Evolutionary conservation across 441 rosid species (phyloP), one percentile per base, ranked within the genome.

Genomic region (Aleurites moluccanus): DNA sequence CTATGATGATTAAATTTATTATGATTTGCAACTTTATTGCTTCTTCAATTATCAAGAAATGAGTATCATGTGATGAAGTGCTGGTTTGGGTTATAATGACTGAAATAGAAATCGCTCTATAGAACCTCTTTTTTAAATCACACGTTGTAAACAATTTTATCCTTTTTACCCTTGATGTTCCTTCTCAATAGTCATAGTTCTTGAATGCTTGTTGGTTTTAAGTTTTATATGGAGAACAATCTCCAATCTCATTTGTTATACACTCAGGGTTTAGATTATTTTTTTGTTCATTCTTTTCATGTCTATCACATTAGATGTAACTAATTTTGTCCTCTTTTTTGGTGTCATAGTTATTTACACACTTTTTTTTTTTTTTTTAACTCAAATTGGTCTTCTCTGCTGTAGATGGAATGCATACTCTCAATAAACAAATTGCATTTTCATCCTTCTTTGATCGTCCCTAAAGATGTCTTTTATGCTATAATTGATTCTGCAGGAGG

Each of bases 401-500:
- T 62, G 3, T 6, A 5, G 20, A 27, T 11, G 0, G 53, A 44
- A 67, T 7, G 21, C 4, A 18, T 16, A 1, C 20, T 38, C 27
- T 42, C 23, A 40, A 38, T 40, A 27, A 71, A 27, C 74, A 38
- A 55, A 28, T 8, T 20, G 47, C 10, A 15, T 6, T 52, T 45
- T 25, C n/a, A n/a, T n/a, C 64, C 14, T 38, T 27, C 75, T 27
- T 73, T 25, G 47, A 63, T 20, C n/a, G 2, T 10, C 52, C 30
- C n/a, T 23, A 2, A 33, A n/a, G 47, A 20, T n/a, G 16, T 20
- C 49, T 69, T 6, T 49, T 16, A 9, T 81, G n/a, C 38, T 75
- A 6, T 74, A 38, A 63, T 72, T 44, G 20, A 60, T 49, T 73
- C 4, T 78, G 59, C 77, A 96, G 99, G 97, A 90, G 73, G 98